Evolutionary conservation across 148 eudicot genomes (phyloP), one percentile per base, ranked within the genome.

Genomic region (Talinum fruticosum): DNA sequence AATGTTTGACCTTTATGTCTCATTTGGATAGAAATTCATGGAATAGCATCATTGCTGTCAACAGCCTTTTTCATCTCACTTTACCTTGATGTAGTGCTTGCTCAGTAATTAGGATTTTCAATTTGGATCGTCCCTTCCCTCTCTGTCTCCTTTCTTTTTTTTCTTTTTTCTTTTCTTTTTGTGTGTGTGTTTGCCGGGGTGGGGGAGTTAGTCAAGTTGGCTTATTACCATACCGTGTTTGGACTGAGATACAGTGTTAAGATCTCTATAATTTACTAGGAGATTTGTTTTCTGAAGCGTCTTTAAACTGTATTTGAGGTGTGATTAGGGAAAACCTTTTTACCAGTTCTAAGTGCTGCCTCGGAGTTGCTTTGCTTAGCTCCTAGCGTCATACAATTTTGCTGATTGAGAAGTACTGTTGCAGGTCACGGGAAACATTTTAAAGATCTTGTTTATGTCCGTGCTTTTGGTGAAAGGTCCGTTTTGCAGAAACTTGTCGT

Each of bases 381-480:
- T 37, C 66, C 4, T 78, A 12, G 29, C 6, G 34, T 71, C 10
- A 35, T 72, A 76, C 67, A 49, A 38, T 24, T 23, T 74, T 75
- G 21, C 77, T 80, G 67, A 78, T 82, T 82, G 28, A 7, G 57
- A 18, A 61, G 64, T 80, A 49, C 78, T 62, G 41, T 13, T 87
- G 85, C 87, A 96, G 97, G 98, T 91, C 68, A 83, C 81, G 14
- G 83, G 76, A 90, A 90, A 77, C 91, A 91, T 80, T 95, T 89
- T 72, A 80, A 82, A 72, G 91, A 90, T 86, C 93, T 96, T 76
- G 86, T 85, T 74, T 96, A 81, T 79, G 85, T 93, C 62, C 84
- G 88, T 83, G 89, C 87, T 73, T 80, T 85, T 79, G 87, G 75
- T 81, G 92, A 88, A 72, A 76, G 72, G 77, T 83, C 91, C 66